Evolutionary conservation across 306 rosid genomes (phyloP).

Genomic region (Sechiopsis laciniata): DNA sequence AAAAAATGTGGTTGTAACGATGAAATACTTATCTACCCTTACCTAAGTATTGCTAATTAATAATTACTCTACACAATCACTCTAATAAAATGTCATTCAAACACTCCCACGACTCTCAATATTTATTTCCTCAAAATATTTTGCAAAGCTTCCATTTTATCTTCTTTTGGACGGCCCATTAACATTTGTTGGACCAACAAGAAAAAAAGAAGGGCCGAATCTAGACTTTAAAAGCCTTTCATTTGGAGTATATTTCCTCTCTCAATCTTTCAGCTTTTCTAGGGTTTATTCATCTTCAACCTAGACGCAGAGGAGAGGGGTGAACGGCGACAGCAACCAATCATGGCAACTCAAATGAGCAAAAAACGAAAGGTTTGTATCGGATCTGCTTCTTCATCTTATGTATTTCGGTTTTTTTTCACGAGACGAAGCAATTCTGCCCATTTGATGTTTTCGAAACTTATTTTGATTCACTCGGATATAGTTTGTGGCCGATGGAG

Average conservation of each 20-base stretch:
- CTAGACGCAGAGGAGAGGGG: background rate
- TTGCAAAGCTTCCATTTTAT: background rate
- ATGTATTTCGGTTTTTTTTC: background rate
- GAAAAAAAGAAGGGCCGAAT: background rate
- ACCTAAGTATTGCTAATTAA: too few species aligned
- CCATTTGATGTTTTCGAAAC: background rate
- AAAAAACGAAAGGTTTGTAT: slow-evolving; percentile 36
- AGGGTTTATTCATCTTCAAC: slow-evolving; percentile 28
- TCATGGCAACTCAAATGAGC: slow-evolving; percentile 41
- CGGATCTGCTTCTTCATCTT: background rate
- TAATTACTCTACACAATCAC: too few species aligned
- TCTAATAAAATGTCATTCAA: too few species aligned
- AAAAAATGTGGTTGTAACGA: too few species aligned
- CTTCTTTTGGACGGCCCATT: background rate
- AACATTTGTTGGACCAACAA: background rate
- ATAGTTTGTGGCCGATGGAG: slow-evolving; percentile 77
- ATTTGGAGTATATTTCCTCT: background rate
- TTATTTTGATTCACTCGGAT: background rate
- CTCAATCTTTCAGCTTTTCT: background rate
- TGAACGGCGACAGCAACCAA: slow-evolving; percentile 17
- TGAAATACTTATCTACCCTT: too few species aligned
- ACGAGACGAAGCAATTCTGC: background rate
- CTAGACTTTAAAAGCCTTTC: background rate
- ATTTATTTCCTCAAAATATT: too few species aligned
- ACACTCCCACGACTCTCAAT: too few species aligned